Evolutionary conservation across 495 filamentous ascomycete species (phyloP), one percentile per base, ranked within the genome.

Genomic region (Hypoxylon fragiforme): DNA sequence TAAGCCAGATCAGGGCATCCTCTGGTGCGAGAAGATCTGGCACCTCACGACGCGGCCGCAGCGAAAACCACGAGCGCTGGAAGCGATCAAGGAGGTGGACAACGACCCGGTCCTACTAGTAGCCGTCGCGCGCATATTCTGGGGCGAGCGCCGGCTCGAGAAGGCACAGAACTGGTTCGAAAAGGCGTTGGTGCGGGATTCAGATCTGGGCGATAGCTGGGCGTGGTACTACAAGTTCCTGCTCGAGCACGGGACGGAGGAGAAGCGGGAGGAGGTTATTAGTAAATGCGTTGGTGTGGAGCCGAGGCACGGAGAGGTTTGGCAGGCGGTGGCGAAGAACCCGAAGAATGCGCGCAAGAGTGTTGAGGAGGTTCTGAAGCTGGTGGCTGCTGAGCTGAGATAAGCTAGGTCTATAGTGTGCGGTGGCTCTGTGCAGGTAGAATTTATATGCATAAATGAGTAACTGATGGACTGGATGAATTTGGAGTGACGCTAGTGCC

Each of bases 151-250:
- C 3, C 85, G 85, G 64, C 75, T 97, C 16, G 92, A 96, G 51
- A 92, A 96, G 66, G 92, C 95, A 8, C 83, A 87, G 72, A 92
- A 83, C 47, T 98, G 94, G 94, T 97, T 98, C 64, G 89, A 95
- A 75, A 94, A 96, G 73, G 94, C 94, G 3, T 85, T 96, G 44
- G 71, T 95, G 45, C 76, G 91, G 9, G 90, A 97, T 62, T 80
- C 84, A 19, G 92, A 97, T 67, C 69, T 85, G 22, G 94, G 95
- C 24, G 94, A 98, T 74, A 90, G 86, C 4, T 98, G 94, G 94
- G 94, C 90, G 31, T 98, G 92, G 92, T 98, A 96, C 63, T 94
- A 88, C 70, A 95, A 92, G 71, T 98, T 97, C 65, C 66, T 97
- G 60, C 50, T 81, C 54, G 86, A 94, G 78, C 90, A 98, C 75